Percentiles rank a stretch among this genome's conserved stretches.
phyloP scores from a whole-genome alignment of 345 rosid species.

The Linum tenue region DNA sequence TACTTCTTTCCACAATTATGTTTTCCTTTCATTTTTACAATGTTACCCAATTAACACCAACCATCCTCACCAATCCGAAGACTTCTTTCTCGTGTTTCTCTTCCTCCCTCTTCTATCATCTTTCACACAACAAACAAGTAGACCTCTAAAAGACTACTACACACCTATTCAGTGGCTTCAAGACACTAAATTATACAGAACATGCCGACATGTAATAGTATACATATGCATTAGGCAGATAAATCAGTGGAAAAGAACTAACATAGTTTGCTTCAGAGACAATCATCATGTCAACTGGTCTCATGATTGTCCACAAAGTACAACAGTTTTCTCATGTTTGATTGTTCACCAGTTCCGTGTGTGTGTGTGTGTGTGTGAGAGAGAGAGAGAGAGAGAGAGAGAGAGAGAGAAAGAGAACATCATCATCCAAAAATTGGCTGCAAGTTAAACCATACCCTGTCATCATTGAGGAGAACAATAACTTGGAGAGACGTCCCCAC shows the following conservation, averaged over 20 bases:
- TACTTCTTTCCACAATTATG: too few species aligned
- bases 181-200: background rate
- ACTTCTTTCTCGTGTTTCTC: too few species aligned
- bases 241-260: background rate
- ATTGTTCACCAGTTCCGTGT: too few species aligned
- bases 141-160: too few species aligned
- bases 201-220: background rate
- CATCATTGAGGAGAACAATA: constrained; percentile 89
- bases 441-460: constrained; percentile 62
- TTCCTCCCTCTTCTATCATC: background rate
- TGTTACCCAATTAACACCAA: too few species aligned
- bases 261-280: background rate
- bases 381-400: too few species aligned
- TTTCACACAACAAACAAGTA: too few species aligned
- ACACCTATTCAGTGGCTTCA: background rate
- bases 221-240: background rate
- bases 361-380: too few species aligned
- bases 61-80: too few species aligned
- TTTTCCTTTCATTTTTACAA: too few species aligned
- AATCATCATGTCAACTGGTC: background rate
- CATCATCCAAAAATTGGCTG: background rate
- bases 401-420: too few species aligned
- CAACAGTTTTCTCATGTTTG: background rate
- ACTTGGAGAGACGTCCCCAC: constrained; percentile 89
- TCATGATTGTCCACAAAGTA: background rate